These are phyloP conservation scores for Boletellus ananiceps DNA, from an alignment of 768 basidiomycete species.

Conservation along the genomic window DNA sequence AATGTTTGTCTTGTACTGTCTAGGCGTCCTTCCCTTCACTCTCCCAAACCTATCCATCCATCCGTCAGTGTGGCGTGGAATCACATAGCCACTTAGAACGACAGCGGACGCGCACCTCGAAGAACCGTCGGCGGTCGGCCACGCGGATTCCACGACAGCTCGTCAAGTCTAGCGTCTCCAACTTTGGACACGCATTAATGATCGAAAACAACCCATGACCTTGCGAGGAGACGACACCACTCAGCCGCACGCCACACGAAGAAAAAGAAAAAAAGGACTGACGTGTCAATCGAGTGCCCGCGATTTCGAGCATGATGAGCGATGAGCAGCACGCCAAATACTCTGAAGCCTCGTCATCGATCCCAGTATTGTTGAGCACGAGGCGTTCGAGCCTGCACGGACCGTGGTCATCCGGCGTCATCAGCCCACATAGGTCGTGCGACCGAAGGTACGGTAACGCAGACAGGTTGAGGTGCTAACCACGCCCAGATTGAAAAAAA, in stretches of 20 bases:
- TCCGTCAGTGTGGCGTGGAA: neutral
- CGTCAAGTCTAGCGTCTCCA: constrained; percentile 57
- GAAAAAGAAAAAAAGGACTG: constrained; percentile 15
- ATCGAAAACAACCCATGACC: constrained; percentile 52
- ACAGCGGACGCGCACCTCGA: constrained; percentile 39
- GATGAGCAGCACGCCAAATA: constrained; percentile 50
- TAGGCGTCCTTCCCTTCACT: constrained; percentile 8
- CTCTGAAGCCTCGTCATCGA: constrained; percentile 53
- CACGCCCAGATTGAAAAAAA: too few relatives aligned
- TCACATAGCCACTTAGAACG: constrained; percentile 7
- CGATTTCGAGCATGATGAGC: constrained; percentile 47
- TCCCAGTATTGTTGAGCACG: constrained; percentile 53
- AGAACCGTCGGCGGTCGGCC: constrained; percentile 58
- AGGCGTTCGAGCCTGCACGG: constrained; percentile 44
- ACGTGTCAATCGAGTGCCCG: constrained; percentile 60
- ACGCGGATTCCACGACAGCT: constrained; percentile 62
- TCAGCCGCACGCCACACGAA: neutral
- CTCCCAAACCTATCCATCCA: constrained; percentile 23
- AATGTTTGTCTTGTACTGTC: too few relatives aligned
- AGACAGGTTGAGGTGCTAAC: constrained; percentile 56
- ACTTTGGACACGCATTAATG: constrained; percentile 50
- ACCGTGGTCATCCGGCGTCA: constrained; percentile 15
- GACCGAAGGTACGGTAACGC: constrained; percentile 49
- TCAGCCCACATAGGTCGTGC: constrained; percentile 45
- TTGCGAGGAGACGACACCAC: constrained; percentile 20